A percentile compares a stretch with the other conserved stretches of the same genome.
phyloP scores from a whole-genome alignment of 495 filamentous ascomycete species.

The Xylaria castorea region DNA sequence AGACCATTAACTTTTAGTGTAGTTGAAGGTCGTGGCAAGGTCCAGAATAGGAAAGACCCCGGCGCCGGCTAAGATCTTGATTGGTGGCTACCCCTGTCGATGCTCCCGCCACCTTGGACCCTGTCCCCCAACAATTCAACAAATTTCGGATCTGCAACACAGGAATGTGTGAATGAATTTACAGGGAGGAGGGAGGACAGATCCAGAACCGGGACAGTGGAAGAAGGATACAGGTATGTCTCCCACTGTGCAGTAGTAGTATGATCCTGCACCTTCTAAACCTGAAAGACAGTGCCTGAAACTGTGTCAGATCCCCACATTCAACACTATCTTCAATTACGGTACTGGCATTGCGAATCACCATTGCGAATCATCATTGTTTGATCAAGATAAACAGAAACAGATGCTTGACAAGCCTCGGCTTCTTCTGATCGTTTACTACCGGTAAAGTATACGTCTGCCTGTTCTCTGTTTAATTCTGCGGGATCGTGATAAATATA shows the following conservation, averaged over 20 bases:
- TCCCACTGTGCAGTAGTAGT: not conserved
- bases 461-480: not conserved
- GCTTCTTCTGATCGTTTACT: not conserved
- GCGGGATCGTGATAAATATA: not conserved
- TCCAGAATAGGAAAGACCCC: conserved; percentile 39
- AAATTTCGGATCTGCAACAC: conserved; percentile 37
- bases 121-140: conserved; percentile 48
- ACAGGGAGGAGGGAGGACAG: not conserved
- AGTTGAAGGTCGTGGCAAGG: not conserved
- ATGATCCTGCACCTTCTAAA: not conserved
- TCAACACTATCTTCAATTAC: conserved; percentile 14
- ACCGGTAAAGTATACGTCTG: not conserved
- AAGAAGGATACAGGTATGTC: not conserved
- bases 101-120: conserved; percentile 33
- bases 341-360: not conserved
- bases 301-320: conserved; percentile 16
- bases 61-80: conserved; percentile 21
- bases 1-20: not conserved
- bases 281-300: not conserved
- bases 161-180: not conserved
- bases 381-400: not conserved
- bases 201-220: conserved; percentile 6
- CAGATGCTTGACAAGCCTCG: conserved; percentile 10
- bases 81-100: conserved; percentile 33
- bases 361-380: not conserved